A percentile compares a stretch with the other conserved stretches of the same genome.
Conservation (phyloP, 2,329 filamentous ascomycete genomes). For the Sphaerulina musiva region DNA sequence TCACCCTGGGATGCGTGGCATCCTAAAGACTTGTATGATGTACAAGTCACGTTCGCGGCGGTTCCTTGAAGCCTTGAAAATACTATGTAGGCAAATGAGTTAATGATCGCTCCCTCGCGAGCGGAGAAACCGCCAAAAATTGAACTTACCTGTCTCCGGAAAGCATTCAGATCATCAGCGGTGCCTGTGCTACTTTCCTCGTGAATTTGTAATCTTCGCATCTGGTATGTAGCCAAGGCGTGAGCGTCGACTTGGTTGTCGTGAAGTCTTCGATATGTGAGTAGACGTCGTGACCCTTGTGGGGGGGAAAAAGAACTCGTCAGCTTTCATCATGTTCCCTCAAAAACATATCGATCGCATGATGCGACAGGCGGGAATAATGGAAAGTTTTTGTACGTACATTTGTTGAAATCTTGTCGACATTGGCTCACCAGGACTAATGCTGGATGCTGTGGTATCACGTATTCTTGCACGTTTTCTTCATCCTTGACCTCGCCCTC, state of each 20-base stretch:
- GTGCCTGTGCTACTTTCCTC: constrained; percentile 37
- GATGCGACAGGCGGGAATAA: no score
- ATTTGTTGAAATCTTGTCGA: constrained; percentile 83
- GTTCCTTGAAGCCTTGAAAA: constrained; percentile 33
- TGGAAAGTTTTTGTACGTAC: constrained; percentile 41
- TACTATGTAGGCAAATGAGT: constrained; percentile 21
- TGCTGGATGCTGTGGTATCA: constrained; percentile 68
- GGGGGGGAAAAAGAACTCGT: neutral
- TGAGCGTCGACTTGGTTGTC: constrained; percentile 47
- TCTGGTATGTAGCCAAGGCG: constrained; percentile 24
- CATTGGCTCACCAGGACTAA: constrained; percentile 70
- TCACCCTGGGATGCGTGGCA: no score
- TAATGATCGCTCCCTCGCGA: neutral
- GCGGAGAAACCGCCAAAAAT: neutral
- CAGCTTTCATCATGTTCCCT: no score
- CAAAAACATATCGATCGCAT: no score
- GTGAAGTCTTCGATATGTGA: constrained; percentile 71
- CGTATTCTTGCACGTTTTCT: constrained; percentile 56
- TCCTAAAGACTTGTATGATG: no score
- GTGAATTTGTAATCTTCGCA: constrained; percentile 18
- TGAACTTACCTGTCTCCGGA: constrained; percentile 48
- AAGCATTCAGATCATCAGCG: constrained; percentile 63
- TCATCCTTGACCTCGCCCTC: constrained; percentile 25
- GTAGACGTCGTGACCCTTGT: constrained; percentile 75
- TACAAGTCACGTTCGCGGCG: neutral